Evolutionary conservation across 1,139 yeast species (phyloP).

Genomic region (Geotrichum siamense): DNA sequence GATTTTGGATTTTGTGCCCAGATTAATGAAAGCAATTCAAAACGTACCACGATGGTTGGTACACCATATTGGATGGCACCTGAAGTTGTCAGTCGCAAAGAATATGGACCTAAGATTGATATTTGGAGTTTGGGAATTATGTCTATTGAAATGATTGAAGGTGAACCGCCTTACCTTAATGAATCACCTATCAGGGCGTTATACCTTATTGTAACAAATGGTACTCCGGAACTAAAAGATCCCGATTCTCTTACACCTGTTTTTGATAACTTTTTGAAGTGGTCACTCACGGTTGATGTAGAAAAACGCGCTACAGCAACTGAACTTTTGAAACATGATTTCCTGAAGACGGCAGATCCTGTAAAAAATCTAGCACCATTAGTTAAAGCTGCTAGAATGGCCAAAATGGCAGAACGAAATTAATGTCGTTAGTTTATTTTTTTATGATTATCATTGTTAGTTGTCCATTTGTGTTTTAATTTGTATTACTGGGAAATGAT

Average conservation of each 20-base stretch:
- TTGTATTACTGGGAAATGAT: background rate
- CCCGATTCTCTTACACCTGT: constrained; percentile 69
- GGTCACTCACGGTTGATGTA: constrained; percentile 80
- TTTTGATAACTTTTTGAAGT: constrained; percentile 61
- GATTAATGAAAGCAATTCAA: constrained; percentile 73
- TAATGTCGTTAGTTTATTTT: background rate
- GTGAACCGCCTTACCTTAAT: constrained; percentile 95
- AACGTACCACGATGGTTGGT: constrained; percentile 98
- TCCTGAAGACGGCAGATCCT: constrained; percentile 65
- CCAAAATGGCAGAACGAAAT: constrained; percentile 40
- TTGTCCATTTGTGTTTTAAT: background rate
- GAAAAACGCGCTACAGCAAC: constrained; percentile 77
- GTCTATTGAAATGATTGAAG: constrained; percentile 98
- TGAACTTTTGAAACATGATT: constrained; percentile 64
- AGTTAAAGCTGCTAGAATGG: constrained; percentile 80
- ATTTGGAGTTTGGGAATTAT: constrained; percentile 96
- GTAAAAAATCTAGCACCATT: constrained; percentile 75
- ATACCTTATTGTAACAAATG: constrained; percentile 89
- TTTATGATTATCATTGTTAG: background rate
- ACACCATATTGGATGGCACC: constrained; percentile 99
- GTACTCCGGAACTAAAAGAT: constrained; percentile 88
- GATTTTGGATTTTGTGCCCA: constrained; percentile 87
- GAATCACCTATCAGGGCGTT: constrained; percentile 91
- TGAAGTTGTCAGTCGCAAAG: constrained; percentile 88
- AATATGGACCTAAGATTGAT: constrained; percentile 95